phyloP scores from a whole-genome alignment of 139 green algal species.

The Micromonas pusilla region DNA sequence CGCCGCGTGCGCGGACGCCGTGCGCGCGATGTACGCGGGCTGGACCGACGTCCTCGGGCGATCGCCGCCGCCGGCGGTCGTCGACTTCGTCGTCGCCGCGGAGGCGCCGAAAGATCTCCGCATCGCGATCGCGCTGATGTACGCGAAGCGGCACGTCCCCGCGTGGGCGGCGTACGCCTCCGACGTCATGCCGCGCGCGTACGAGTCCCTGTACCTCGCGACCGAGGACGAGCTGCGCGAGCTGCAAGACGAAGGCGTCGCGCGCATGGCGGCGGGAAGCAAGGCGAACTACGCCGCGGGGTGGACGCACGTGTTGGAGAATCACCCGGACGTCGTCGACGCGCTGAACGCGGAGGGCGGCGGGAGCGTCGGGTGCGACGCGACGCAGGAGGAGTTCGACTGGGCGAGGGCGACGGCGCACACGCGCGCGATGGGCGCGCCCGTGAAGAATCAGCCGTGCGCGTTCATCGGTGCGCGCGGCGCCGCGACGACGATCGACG shows the following conservation, averaged over 20 bases:
- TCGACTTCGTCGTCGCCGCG: not conserved
- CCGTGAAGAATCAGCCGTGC: not conserved
- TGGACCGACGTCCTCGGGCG: not conserved
- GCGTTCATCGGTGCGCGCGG: no score
- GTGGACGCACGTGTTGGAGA: not conserved
- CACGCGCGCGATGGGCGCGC: conserved; percentile 10
- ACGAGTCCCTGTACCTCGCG: conserved; percentile 12
- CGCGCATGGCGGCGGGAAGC: not conserved
- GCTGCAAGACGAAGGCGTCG: not conserved
- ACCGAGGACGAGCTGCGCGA: conserved; percentile 10
- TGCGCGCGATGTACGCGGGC: not conserved
- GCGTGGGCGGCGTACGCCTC: not conserved
- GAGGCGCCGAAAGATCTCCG: conserved; percentile 6
- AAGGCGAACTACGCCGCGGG: not conserved
- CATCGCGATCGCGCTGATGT: not conserved
- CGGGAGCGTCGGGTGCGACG: not conserved
- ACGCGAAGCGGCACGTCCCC: not conserved
- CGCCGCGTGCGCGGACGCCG: not conserved
- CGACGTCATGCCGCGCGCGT: not conserved
- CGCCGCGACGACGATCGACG: no score
- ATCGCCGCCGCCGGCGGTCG: not conserved
- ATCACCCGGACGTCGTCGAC: not conserved
- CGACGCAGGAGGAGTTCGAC: not conserved
- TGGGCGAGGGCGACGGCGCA: conserved; percentile 3
- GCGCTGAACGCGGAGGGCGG: not conserved